Evolutionary conservation across 1,284 basidiomycete species (phyloP).

Genomic region (Papiliotrema terrestris): DNA sequence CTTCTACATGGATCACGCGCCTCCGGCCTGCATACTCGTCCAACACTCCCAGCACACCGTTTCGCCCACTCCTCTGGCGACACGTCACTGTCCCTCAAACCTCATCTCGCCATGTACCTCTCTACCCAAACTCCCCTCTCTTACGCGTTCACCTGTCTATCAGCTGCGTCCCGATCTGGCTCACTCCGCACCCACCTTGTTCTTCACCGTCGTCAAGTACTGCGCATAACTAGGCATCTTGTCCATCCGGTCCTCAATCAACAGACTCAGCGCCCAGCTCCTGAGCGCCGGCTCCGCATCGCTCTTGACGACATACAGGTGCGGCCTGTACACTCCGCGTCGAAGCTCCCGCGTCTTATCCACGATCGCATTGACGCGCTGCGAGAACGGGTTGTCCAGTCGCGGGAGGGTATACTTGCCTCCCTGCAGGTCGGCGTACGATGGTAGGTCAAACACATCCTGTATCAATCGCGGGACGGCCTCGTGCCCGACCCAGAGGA

Average conservation of each 20-base stretch:
- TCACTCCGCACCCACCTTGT: slow-evolving; percentile 58
- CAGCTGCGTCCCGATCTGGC: not conserved
- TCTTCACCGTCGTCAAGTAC: slow-evolving; percentile 73
- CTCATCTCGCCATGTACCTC: no score
- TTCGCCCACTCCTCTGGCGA: no score
- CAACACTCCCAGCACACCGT: no score
- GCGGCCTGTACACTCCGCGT: slow-evolving; percentile 85
- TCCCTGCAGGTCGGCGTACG: slow-evolving; percentile 80
- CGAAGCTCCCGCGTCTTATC: slow-evolving; percentile 79
- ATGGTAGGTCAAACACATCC: slow-evolving; percentile 91
- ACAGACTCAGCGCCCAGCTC: slow-evolving; percentile 88
- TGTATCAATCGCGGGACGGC: slow-evolving; percentile 89
- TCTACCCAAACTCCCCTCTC: no score
- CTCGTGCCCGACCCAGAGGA: slow-evolving; percentile 95
- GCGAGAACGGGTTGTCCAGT: slow-evolving; percentile 88
- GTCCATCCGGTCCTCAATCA: slow-evolving; percentile 96
- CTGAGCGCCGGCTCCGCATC: slow-evolving; percentile 92
- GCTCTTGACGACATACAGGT: slow-evolving; percentile 97
- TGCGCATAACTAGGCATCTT: slow-evolving; percentile 93
- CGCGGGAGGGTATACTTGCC: slow-evolving; percentile 88
- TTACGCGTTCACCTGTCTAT: not conserved
- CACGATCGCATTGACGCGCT: slow-evolving; percentile 87
- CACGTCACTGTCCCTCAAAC: no score
- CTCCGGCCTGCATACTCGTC: no score
- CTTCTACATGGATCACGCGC: no score